phyloP scores from a whole-genome alignment of 2,329 filamentous ascomycete species.

The Aspergillus neoniger region DNA sequence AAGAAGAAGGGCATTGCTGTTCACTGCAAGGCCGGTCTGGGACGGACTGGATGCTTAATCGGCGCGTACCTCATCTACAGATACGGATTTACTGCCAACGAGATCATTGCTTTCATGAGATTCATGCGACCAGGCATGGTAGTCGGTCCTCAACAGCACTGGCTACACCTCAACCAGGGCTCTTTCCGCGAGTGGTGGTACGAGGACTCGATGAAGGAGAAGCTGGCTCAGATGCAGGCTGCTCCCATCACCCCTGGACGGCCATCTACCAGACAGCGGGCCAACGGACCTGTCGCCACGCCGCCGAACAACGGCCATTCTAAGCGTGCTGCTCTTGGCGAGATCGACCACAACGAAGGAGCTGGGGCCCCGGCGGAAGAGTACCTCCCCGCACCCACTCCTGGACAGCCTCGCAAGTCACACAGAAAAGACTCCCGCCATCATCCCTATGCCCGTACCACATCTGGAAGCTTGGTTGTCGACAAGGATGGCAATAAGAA shows the following conservation, averaged over 20 bases:
- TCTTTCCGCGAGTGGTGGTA: constrained; percentile 98
- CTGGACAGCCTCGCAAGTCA: constrained; percentile 91
- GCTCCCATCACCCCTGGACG: constrained; percentile 57
- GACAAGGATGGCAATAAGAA: constrained; percentile 34
- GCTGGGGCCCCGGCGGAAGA: constrained; percentile 62
- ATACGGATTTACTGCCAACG: constrained; percentile 95
- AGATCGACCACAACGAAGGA: constrained; percentile 80
- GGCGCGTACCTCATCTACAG: constrained; percentile 97
- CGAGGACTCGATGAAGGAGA: constrained; percentile 76
- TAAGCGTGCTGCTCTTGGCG: constrained; percentile 82
- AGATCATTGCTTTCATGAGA: constrained; percentile 96
- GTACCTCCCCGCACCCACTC: constrained; percentile 90
- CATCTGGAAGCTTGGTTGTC: constrained; percentile 47
- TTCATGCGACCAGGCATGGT: constrained; percentile 99
- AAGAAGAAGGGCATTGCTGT: constrained; percentile 93
- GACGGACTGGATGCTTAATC: constrained; percentile 92
- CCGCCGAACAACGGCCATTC: constrained; percentile 78
- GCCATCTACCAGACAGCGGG: constrained; percentile 61
- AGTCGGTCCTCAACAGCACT: constrained; percentile 96
- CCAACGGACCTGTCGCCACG: constrained; percentile 73
- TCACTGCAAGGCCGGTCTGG: constrained; percentile 96
- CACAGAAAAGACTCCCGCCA: constrained; percentile 73
- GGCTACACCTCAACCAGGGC: constrained; percentile 95
- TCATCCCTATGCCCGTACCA: constrained; percentile 67
- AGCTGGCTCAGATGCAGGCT: constrained; percentile 68